Evolutionary conservation across 495 filamentous ascomycete species (phyloP), one percentile per base, ranked within the genome.

Genomic region (Aspergillus panamensis): DNA sequence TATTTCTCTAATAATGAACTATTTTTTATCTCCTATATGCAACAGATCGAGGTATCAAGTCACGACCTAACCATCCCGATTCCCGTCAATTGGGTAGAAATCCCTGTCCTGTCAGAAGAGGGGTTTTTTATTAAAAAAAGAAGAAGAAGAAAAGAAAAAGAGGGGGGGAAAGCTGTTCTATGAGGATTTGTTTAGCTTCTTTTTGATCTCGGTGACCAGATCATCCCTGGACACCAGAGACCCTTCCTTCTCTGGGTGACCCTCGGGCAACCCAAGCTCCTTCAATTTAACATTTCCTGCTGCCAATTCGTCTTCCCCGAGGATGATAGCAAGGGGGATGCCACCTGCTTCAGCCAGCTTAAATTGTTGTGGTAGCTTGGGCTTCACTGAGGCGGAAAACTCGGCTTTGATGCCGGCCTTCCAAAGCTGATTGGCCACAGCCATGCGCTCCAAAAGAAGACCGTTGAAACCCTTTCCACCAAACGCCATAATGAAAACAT

Each of bases 401-500:
- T 94, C 90, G 39, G 89, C 84, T 76, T 89, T 94, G 67, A 96
- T 82, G 31, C 87, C 88, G 3, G 87, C 86, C 61, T 87, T 82
- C 90, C 92, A 92, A 48, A 94, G 76, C 45, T 71, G 75, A 63
- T 83, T 81, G 62, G 84, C 84, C 51, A 96, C 79, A 29, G 84
- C 68, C 84, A 94, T 92, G 44, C 92, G 83, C 80, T 96, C 87
- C 63, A 82, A 82, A 39, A 95, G 71, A 51, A 96, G 75, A 20
- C 91, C 91, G 3, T 79, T 88, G 74, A 92, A 92, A 14, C 86
- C 87, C 73, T 92, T 96, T 31, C 90, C 88, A 58, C 92, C 92
- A 66, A 96, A 91, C 0, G 91, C 91, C 90, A 97, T 96, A 61
- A 97, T 85, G 72, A 82, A 96, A 51, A 89, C 89, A 67, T 96